A percentile compares a stretch with the other conserved stretches of the same genome.
Evolutionary conservation across 108 stramenopile genomes (phyloP).

Genomic region (Pinguiococcus pyrenoidosus): DNA sequence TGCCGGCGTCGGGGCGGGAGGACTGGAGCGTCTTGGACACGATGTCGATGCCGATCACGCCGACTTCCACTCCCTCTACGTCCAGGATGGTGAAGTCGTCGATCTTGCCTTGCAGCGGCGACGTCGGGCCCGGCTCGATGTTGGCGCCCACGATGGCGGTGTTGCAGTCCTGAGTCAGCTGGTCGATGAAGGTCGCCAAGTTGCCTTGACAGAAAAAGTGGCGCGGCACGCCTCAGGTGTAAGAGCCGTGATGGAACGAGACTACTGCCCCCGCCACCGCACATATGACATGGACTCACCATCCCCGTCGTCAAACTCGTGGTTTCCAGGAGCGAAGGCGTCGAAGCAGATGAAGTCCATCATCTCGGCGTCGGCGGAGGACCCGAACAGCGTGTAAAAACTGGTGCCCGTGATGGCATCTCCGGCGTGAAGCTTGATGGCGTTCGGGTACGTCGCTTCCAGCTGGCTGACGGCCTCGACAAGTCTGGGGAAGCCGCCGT

Average conservation of each 20-base stretch:
- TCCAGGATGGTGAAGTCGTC: too few species aligned
- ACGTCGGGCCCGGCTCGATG: too few species aligned
- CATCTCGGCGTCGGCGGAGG: constrained; percentile 30
- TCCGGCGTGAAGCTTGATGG: constrained; percentile 44
- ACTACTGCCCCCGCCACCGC: too few species aligned
- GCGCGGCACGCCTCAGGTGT: too few species aligned
- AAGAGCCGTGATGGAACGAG: too few species aligned
- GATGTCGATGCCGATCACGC: constrained; percentile 28
- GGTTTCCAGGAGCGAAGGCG: constrained; percentile 39
- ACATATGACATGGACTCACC: too few species aligned
- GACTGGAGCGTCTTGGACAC: constrained; percentile 11
- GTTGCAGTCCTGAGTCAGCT: too few species aligned
- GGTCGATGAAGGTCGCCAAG: constrained; percentile 25
- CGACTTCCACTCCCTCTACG: constrained; percentile 33
- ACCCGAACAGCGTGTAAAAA: constrained; percentile 35
- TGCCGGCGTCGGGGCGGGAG: constrained; percentile 35
- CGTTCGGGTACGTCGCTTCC: constrained; percentile 6
- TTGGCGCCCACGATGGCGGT: too few species aligned
- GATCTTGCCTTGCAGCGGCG: too few species aligned
- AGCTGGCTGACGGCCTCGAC: constrained; percentile 11
- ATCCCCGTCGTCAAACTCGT: constrained; percentile 50
- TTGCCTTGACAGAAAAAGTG: too few species aligned
- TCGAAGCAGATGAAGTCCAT: constrained; percentile 40
- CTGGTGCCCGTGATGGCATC: constrained; percentile 42
- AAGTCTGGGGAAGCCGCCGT: constrained; percentile 18